Evolutionary conservation across 768 basidiomycete species (phyloP), one percentile per base, ranked within the genome.

Genomic region (Mrakia gelida): DNA sequence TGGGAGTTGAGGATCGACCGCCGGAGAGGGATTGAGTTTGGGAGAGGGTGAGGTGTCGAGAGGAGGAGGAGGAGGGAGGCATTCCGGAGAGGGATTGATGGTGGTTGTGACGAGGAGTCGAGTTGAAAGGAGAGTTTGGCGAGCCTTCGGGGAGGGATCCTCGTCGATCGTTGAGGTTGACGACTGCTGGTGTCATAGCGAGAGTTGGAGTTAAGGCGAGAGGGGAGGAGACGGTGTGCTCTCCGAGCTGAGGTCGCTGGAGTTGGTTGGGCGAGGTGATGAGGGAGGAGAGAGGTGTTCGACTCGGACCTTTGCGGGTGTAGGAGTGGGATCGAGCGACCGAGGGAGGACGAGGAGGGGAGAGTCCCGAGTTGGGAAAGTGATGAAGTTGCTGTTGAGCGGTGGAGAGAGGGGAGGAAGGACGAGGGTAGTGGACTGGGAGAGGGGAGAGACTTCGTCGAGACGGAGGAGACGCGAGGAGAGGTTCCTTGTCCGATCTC

Each of bases 281-380:
- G 26, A 70, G 34, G 38, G 26, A 26, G 21, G 67, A 11, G 21
- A 70, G 67, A 9, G 34, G 67, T 3, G 67, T 18, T 43, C 67
- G 67, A 43, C 6, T 67, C 23, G 30, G 32, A 9, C 21, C 21
- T 34, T 38, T 30, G 15, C 67, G 67, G 26, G 15, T 43, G 41
- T 23, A 41, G 3, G 67, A 70, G 4, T 26, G 18, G 16, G 67
- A 70, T 5, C 67, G 67, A 41, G 41, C 9, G 18, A 70, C 23
- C 11, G 38, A 23, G 5, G 67, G 67, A 41, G 67, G 67, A 26
- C 67, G 67, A 21, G 67, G 67, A 70, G 67, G 67, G 38, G 67
- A 70, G 41, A 70, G 26, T 23, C 67, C 67, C n/a, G 34, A 41
- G 67, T 41, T 70, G 21, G 67, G 67, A 41, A 70, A 70, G 38